Percentiles rank a stretch among this genome's conserved stretches.
phyloP scores from a whole-genome alignment of 129 eudicot species.

The Dittrichia graveolens region DNA sequence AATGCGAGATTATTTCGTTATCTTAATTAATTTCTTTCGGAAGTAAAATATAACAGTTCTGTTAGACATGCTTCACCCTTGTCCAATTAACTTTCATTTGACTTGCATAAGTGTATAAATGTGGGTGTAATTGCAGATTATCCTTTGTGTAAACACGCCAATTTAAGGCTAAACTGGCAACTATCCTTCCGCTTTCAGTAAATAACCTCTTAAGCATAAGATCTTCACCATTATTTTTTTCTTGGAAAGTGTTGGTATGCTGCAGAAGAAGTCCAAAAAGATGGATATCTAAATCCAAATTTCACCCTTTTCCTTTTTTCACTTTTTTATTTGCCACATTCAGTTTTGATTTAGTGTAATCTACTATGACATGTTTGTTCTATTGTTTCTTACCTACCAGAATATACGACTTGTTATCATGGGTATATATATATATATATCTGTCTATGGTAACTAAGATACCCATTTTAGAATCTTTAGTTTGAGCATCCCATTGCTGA shows the following conservation, averaged over 20 bases:
- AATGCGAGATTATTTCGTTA: too few relatives aligned
- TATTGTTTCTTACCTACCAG: neutral
- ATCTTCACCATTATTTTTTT: neutral
- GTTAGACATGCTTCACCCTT: neutral
- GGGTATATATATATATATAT: neutral
- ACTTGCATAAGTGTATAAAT: neutral
- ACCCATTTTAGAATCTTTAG: neutral
- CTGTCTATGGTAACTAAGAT: neutral
- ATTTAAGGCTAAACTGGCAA: neutral
- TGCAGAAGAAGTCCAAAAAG: too few relatives aligned
- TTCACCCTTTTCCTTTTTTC: too few relatives aligned
- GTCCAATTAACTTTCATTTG: neutral
- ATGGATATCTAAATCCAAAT: too few relatives aligned
- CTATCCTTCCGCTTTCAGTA: neutral
- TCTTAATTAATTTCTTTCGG: neutral
- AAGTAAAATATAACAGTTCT: neutral
- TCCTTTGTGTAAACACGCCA: neutral
- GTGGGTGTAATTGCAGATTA: conserved; percentile 7
- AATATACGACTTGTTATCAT: neutral
- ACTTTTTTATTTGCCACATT: neutral
- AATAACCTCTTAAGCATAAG: neutral
- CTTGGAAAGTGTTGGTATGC: too few relatives aligned
- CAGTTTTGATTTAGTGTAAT: neutral
- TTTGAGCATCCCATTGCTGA: neutral
- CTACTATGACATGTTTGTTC: neutral